Percentiles rank a stretch among this genome's conserved stretches.
Evolutionary conservation across 805 yeast genomes (phyloP).

Genomic region (Starmera dryadoides): DNA sequence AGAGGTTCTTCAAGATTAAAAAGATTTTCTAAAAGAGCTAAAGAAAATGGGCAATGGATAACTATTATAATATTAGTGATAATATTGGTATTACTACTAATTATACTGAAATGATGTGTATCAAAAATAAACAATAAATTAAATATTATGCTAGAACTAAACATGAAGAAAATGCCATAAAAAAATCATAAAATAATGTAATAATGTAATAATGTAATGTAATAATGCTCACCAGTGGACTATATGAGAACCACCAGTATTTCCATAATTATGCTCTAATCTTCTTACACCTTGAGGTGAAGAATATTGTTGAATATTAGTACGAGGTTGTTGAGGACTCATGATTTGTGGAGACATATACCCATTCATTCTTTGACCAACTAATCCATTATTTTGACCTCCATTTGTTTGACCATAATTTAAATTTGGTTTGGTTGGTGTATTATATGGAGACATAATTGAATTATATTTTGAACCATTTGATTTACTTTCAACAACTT

Average conservation of each 20-base stretch:
- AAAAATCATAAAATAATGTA: no score
- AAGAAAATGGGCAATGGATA: conserved; percentile 43
- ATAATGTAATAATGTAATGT: no score
- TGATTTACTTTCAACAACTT: conserved; percentile 3
- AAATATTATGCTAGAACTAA: no score
- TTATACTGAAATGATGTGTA: conserved; percentile 25
- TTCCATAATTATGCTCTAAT: not conserved
- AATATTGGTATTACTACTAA: conserved; percentile 36
- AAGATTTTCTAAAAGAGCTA: conserved; percentile 31
- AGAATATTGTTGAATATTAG: not conserved
- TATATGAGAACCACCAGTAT: no score
- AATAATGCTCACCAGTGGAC: no score
- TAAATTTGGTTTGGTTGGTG: conserved; percentile 1
- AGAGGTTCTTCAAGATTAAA: conserved; percentile 34
- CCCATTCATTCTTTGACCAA: not conserved
- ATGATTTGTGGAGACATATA: not conserved
- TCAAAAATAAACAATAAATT: no score
- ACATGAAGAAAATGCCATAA: no score
- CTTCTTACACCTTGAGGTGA: not conserved
- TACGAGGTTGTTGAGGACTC: not conserved
- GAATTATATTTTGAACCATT: not conserved
- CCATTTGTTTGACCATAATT: no score
- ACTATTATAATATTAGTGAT: conserved; percentile 35
- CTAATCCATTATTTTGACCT: no score
- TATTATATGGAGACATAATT: not conserved